phyloP scores from a whole-genome alignment of 2,329 filamentous ascomycete genomes.

The Fusarium sp. region DNA sequence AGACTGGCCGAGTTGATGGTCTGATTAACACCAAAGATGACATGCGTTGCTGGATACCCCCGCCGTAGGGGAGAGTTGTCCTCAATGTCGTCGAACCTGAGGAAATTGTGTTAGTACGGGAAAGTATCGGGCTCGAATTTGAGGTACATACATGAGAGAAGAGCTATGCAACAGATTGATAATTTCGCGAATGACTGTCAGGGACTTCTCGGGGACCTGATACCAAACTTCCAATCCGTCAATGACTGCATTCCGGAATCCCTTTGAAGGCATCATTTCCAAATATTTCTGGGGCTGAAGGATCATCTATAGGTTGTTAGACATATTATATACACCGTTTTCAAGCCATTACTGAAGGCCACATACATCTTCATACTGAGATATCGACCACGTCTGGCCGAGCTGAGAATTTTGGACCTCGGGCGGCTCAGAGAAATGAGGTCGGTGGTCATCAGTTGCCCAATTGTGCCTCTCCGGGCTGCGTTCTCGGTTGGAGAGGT shows the following conservation, averaged over 20 bases:
- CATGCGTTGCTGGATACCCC: background rate
- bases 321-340: too few relatives aligned
- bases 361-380: constrained; percentile 1
- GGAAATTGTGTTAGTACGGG: background rate
- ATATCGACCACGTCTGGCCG: background rate
- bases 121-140: too few relatives aligned
- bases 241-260: background rate
- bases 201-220: background rate
- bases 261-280: constrained; percentile 5
- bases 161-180: background rate
- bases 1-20: constrained; percentile 3
- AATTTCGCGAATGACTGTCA: background rate
- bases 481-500: background rate
- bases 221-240: constrained; percentile 1
- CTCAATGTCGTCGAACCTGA: background rate
- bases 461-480: background rate
- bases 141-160: background rate
- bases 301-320: background rate
- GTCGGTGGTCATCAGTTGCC: background rate
- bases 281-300: background rate
- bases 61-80: background rate
- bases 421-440: background rate
- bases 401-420: background rate
- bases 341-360: too few relatives aligned
- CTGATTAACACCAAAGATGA: background rate